Evolutionary conservation across 2,329 filamentous ascomycete genomes (phyloP).

Genomic region (Diaporthe humulicola): DNA sequence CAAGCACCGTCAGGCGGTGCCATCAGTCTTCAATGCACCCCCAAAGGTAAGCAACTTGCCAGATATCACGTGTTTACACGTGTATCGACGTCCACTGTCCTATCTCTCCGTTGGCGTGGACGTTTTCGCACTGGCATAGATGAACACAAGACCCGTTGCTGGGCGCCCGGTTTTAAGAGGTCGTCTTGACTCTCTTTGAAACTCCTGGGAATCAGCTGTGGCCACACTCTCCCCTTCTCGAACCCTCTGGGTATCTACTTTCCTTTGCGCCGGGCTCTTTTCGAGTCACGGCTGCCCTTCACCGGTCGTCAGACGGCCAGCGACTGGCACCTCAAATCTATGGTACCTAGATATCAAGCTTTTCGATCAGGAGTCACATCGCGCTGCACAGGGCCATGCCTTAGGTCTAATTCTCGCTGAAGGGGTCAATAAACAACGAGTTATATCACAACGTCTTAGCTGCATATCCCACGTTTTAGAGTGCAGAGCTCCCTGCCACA

Average conservation of each 20-base stretch:
- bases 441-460: conserved; percentile 18
- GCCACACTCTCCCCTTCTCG: conserved; percentile 42
- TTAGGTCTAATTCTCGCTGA: conserved; percentile 18
- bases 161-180: conserved; percentile 48
- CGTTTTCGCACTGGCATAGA: conserved; percentile 47
- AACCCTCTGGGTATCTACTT: not conserved
- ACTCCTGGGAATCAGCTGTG: conserved; percentile 50
- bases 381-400: not conserved
- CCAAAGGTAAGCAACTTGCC: conserved; percentile 36
- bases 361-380: conserved; percentile 20
- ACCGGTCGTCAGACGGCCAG: not conserved
- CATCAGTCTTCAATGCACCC: not conserved
- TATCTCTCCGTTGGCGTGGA: conserved; percentile 42
- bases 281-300: not conserved
- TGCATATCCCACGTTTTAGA: conserved; percentile 24
- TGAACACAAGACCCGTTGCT: conserved; percentile 47
- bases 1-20: conserved; percentile 2
- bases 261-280: not conserved
- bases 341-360: not conserved
- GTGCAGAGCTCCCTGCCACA: conserved; percentile 7
- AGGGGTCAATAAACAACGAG: conserved; percentile 8
- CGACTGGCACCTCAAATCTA: not conserved
- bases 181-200: conserved; percentile 48
- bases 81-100: conserved; percentile 44
- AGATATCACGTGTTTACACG: conserved; percentile 42